Percentiles rank a stretch among this genome's conserved stretches.
Evolutionary conservation across 2,329 filamentous ascomycete genomes (phyloP).

Genomic region (Sclerotinia spermophila): DNA sequence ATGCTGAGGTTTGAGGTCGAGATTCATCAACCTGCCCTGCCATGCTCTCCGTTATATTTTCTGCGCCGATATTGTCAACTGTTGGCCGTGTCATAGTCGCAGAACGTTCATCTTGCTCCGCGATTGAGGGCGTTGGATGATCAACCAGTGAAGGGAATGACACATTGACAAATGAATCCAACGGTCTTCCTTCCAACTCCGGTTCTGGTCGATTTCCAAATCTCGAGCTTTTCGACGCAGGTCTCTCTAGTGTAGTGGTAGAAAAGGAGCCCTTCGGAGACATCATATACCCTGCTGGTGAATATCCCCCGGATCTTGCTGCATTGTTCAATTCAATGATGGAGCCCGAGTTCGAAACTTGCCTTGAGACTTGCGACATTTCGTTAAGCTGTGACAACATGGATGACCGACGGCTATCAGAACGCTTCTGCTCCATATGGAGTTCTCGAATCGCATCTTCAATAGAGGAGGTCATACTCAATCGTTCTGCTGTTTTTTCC

Average conservation of each 20-base stretch:
- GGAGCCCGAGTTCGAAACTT: conserved; percentile 52
- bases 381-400: conserved; percentile 46
- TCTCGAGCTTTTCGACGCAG: conserved; percentile 51
- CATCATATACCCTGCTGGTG: conserved; percentile 63
- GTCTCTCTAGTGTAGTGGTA: conserved; percentile 46
- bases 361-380: conserved; percentile 37
- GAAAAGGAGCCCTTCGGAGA: conserved; percentile 60
- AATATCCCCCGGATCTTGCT: conserved; percentile 67
- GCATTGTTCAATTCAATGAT: conserved; percentile 66
- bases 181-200: conserved; percentile 36
- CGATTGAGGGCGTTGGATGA: conserved; percentile 29
- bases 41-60: conserved; percentile 17
- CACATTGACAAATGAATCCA: conserved; percentile 36
- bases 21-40: conserved; percentile 21
- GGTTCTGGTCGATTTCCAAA: conserved; percentile 36
- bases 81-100: conserved; percentile 29
- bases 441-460: conserved; percentile 73
- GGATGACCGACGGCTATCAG: conserved; percentile 64
- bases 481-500: conserved; percentile 70
- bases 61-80: conserved; percentile 23
- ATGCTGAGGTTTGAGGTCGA: conserved; percentile 31
- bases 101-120: conserved; percentile 32
- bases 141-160: conserved; percentile 26
- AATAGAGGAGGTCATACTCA: conserved; percentile 70
- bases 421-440: conserved; percentile 66